Percentiles rank a stretch among this genome's conserved stretches.
These are phyloP conservation scores for Cercophora newfieldiana DNA, from an alignment of 495 filamentous ascomycete genomes.

Conservation along the genomic window DNA sequence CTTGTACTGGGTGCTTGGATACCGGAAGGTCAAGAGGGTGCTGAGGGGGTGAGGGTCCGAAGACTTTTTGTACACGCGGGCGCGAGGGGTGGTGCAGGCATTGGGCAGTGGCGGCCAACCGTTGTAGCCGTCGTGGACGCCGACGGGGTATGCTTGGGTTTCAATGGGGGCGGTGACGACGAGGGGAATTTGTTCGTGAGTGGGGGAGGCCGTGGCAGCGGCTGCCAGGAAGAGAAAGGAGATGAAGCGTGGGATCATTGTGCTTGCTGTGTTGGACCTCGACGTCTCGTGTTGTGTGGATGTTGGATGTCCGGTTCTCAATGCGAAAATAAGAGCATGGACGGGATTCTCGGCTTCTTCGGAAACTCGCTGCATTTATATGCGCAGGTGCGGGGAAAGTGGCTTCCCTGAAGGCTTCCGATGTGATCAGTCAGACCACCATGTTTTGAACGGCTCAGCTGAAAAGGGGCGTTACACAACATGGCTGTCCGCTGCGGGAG, in stretches of 20 bases:
- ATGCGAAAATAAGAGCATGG: too few species aligned
- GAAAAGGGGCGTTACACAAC: neutral
- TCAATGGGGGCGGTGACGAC: neutral
- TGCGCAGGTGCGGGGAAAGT: neutral
- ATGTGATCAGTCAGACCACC: too few species aligned
- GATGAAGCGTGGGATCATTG: neutral
- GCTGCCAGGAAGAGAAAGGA: neutral
- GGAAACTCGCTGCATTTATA: too few species aligned
- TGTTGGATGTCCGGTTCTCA: too few species aligned
- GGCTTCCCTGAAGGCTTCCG: too few species aligned
- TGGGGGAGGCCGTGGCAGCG: neutral
- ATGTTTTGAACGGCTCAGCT: too few species aligned
- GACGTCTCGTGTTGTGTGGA: too few species aligned
- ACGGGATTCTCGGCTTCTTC: too few species aligned
- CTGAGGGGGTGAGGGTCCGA: neutral
- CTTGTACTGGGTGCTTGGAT: neutral
- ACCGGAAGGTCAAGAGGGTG: neutral
- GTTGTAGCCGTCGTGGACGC: neutral
- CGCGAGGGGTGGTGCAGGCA: neutral
- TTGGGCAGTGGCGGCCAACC: neutral
- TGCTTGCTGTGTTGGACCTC: too few species aligned
- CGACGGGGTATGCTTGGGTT: neutral
- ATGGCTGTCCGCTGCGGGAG: neutral
- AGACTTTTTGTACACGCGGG: neutral
- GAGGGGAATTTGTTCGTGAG: neutral